Evolutionary conservation across 768 basidiomycete species (phyloP).

Genomic region (Panellus pusillus): DNA sequence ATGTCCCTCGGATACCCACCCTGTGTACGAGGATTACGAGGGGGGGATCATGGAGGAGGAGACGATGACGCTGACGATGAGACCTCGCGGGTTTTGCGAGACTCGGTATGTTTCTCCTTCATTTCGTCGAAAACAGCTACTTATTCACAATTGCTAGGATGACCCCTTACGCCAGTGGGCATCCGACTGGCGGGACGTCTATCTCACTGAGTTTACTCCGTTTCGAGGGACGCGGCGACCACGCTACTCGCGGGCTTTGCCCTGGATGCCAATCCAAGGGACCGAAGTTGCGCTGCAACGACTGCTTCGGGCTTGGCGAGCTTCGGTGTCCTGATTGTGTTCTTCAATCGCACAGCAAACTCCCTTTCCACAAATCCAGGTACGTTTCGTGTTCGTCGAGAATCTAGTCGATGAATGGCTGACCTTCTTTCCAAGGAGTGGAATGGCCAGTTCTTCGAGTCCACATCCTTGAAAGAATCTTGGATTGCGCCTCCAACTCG

Average conservation of each 20-base stretch:
- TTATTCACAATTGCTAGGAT: too few species aligned
- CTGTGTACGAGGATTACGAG: too few species aligned
- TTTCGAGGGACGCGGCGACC: neutral
- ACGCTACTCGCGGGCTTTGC: neutral
- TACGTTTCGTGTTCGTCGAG: neutral
- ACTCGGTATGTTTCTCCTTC: too few species aligned
- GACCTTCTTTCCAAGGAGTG: constrained; percentile 19
- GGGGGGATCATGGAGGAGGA: too few species aligned
- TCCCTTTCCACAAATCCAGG: constrained; percentile 4
- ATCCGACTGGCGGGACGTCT: neutral
- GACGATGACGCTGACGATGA: too few species aligned
- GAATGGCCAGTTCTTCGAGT: constrained; percentile 18
- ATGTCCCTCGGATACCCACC: too few species aligned
- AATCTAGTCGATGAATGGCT: neutral
- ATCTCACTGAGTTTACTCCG: neutral
- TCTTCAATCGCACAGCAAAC: neutral
- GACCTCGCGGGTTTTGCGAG: too few species aligned
- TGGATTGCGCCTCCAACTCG: constrained; percentile 30
- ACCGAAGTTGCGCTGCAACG: neutral
- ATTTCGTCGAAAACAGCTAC: too few species aligned
- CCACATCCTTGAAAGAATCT: constrained; percentile 21
- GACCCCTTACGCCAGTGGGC: neutral
- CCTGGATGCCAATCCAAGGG: neutral
- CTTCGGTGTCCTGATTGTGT: neutral
- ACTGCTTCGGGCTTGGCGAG: neutral